Conservation (phyloP, 2,329 filamentous ascomycete species). For the Epichloe baconii region DNA sequence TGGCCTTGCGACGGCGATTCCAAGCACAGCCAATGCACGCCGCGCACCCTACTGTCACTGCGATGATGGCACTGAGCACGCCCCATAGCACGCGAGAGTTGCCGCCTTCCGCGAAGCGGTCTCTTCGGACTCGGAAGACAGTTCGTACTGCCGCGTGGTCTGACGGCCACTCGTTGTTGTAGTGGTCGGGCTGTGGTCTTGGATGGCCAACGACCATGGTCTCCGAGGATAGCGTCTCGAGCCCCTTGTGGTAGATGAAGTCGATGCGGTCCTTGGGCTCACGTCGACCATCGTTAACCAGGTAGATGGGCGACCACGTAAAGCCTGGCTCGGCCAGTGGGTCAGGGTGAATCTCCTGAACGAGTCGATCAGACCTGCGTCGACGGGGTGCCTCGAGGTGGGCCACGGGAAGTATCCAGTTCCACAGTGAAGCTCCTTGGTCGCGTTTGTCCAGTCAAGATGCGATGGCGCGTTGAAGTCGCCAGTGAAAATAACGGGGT, state of each 20-base stretch:
- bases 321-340: constrained; percentile 19
- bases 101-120: not conserved
- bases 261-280: constrained; percentile 30
- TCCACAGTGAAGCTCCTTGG: constrained; percentile 23
- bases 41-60: not conserved
- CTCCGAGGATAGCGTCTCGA: constrained; percentile 19
- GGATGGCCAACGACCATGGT: constrained; percentile 21
- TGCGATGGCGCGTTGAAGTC: constrained; percentile 33
- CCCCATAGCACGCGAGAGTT: not conserved
- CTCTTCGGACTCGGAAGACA: constrained; percentile 11
- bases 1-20: not conserved
- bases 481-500: constrained; percentile 24
- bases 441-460: constrained; percentile 25
- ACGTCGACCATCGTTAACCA: constrained; percentile 16
- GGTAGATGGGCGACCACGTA: constrained; percentile 29
- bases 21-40: not conserved
- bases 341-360: constrained; percentile 25
- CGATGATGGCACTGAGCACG: not conserved
- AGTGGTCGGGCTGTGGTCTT: constrained; percentile 19
- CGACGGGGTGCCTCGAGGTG: constrained; percentile 20
- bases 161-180: constrained; percentile 28
- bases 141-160: constrained; percentile 25
- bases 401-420: constrained; percentile 24
- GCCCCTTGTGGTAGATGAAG: constrained; percentile 27
- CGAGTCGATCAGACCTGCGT: constrained; percentile 26